These are phyloP conservation scores for Extremus antarcticus DNA, from an alignment of 495 filamentous ascomycete genomes.

Conservation along the genomic window DNA sequence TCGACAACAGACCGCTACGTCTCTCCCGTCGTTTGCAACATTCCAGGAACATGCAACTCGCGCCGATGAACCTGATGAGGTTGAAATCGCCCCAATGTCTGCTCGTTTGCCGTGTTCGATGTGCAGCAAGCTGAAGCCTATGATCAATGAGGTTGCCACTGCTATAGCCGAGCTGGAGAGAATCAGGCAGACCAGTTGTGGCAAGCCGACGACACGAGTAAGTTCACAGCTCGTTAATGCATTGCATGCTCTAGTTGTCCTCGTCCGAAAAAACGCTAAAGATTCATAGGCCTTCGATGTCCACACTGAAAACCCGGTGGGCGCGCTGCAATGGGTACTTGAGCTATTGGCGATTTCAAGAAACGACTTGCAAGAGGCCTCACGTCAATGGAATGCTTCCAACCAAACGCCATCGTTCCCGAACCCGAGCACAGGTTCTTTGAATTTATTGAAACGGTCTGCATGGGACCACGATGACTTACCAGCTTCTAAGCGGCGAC, in stretches of 20 bases:
- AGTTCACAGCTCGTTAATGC: background rate
- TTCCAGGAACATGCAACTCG: conserved; percentile 11
- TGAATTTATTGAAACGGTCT: conserved; percentile 6
- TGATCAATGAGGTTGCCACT: conserved; percentile 11
- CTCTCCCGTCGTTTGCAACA: conserved; percentile 16
- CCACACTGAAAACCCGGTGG: conserved; percentile 3
- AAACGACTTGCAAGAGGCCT: conserved; percentile 4
- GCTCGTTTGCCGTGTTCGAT: conserved; percentile 4
- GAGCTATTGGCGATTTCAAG: conserved; percentile 8
- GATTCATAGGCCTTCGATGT: conserved; percentile 2
- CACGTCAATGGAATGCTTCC: background rate
- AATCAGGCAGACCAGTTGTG: conserved; percentile 3
- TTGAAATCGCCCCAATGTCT: conserved; percentile 9
- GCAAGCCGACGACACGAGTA: background rate
- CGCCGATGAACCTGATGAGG: conserved; percentile 4
- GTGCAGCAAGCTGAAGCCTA: conserved; percentile 10
- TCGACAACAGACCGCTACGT: background rate
- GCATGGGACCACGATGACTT: conserved; percentile 4
- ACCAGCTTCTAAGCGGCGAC: conserved; percentile 2
- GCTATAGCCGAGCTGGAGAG: conserved; percentile 10
- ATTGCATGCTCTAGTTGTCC: too few species aligned
- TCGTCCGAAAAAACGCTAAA: too few species aligned
- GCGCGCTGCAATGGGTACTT: conserved; percentile 12
- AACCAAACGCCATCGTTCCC: background rate
- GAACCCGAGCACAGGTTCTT: background rate